Evolutionary conservation across 2,329 filamentous ascomycete genomes (phyloP).

Genomic region (Aureobasidium namibiae): DNA sequence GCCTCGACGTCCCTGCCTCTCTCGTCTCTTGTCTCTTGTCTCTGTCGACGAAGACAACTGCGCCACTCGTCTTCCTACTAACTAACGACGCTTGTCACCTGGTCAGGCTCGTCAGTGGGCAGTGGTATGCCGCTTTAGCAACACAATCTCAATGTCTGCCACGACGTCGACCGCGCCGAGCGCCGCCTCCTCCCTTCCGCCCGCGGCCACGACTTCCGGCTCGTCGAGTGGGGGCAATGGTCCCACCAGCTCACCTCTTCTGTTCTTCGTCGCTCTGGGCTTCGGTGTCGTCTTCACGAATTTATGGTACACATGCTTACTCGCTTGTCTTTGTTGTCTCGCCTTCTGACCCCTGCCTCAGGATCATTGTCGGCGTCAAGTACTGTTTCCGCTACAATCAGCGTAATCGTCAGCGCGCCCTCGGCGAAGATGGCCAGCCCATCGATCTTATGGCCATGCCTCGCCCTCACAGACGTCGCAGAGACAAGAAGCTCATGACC

Average conservation of each 20-base stretch:
- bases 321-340: not conserved
- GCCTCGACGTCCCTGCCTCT: not conserved
- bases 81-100: not conserved
- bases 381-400: constrained; percentile 99
- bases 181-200: constrained; percentile 13
- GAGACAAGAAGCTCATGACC: constrained; percentile 97
- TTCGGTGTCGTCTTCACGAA: constrained; percentile 99
- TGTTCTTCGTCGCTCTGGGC: constrained; percentile 92
- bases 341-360: constrained; percentile 30
- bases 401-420: constrained; percentile 69
- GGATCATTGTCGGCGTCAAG: constrained; percentile 99
- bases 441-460: constrained; percentile 84
- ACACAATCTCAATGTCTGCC: constrained; percentile 7
- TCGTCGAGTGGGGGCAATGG: constrained; percentile 28
- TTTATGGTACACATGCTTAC: constrained; percentile 67
- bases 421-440: constrained; percentile 71
- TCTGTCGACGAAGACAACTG: not conserved
- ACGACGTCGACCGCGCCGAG: constrained; percentile 5
- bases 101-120: not conserved
- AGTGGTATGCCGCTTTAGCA: constrained; percentile 2
- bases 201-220: constrained; percentile 18
- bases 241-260: constrained; percentile 62
- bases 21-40: no score
- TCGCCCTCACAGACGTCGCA: constrained; percentile 71
- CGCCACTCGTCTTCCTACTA: not conserved